Evolutionary conservation across 352 stramenopile species (phyloP).

Genomic region (Phytophthora foliorum): DNA sequence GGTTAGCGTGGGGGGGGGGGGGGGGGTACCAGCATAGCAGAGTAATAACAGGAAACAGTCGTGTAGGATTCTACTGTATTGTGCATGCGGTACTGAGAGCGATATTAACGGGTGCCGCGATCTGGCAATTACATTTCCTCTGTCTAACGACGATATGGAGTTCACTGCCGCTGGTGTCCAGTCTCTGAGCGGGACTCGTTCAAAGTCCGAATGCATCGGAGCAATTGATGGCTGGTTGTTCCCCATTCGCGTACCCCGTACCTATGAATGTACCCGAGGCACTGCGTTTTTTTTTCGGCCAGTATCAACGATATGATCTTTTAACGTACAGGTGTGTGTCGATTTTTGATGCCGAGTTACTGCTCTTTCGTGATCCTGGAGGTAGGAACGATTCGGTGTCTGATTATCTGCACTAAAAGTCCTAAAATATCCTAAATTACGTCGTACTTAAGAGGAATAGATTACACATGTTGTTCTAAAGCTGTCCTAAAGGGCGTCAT

Average conservation of each 20-base stretch:
- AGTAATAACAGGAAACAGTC: conserved; percentile 10
- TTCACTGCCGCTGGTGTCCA: not conserved
- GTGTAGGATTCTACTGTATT: conserved; percentile 10
- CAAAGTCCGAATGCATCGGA: conserved; percentile 10
- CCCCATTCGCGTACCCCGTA: conserved; percentile 3
- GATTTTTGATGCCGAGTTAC: too few species aligned
- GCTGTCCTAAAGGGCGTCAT: too few species aligned
- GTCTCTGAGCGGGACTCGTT: not conserved
- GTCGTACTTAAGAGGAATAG: too few species aligned
- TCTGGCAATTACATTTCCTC: not conserved
- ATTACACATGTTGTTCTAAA: too few species aligned
- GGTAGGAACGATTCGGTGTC: too few species aligned
- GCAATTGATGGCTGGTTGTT: conserved; percentile 18
- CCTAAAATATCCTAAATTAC: too few species aligned
- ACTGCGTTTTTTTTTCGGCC: too few species aligned
- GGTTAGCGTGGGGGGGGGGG: conserved; percentile 20
- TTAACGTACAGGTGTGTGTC: too few species aligned
- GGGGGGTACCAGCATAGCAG: conserved; percentile 20
- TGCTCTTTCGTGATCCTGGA: too few species aligned
- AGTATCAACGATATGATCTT: too few species aligned
- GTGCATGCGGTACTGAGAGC: not conserved
- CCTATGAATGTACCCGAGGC: not conserved
- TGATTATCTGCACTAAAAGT: too few species aligned
- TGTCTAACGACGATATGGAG: conserved; percentile 1
- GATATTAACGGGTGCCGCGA: not conserved